Evolutionary conservation across 2,329 filamentous ascomycete genomes (phyloP), one percentile per base, ranked within the genome.

Genomic region (Neoascochyta sp.): DNA sequence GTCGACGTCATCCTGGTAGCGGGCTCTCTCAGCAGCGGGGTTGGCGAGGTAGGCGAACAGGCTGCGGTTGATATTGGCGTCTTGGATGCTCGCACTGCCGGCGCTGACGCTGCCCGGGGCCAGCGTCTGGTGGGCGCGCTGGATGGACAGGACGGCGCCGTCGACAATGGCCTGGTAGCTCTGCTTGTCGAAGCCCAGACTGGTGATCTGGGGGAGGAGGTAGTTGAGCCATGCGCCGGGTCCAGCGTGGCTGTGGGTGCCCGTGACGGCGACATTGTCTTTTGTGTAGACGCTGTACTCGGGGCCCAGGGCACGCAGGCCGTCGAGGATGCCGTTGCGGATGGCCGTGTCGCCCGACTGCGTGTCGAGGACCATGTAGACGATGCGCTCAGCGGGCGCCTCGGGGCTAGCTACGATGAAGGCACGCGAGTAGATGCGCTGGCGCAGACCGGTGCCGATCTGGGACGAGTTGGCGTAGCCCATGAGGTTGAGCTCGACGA

Each of bases 161-260:
- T 92, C 80, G 0, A 96, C 87, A 40, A 96, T 87, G 16, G 90
- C 88, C 43, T 81, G 75, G 54, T 94, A 94, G 51, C 86, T 93
- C 61, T 93, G 85, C 52, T 80, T 79, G 62, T 87, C 76, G 50
- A 95, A 95, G 0, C 90, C 90, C 36, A 83, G 74, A 52, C 81
- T 89, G 0, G 90, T 92, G 43, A 96, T 83, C 57, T 95, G 89
- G 6, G 89, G 90, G 5, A 95, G 71, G 7, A 96, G 74, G 57
- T 95, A 96, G 64, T 96, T 96, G 58, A 93, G 72, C 87, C 88
- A 96, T 5, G 84, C 90, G 2, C 85, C 90, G 0, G 90, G 89
- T 0, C 89, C 90, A 14, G 88, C 82, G 65, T 96, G 90, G 15
- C 86, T 92, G 62, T 96, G 90, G 0, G 90, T 96, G 31, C 89